Evolutionary conservation across 1,284 basidiomycete genomes (phyloP).

Genomic region (Apiotrichum porosum): DNA sequence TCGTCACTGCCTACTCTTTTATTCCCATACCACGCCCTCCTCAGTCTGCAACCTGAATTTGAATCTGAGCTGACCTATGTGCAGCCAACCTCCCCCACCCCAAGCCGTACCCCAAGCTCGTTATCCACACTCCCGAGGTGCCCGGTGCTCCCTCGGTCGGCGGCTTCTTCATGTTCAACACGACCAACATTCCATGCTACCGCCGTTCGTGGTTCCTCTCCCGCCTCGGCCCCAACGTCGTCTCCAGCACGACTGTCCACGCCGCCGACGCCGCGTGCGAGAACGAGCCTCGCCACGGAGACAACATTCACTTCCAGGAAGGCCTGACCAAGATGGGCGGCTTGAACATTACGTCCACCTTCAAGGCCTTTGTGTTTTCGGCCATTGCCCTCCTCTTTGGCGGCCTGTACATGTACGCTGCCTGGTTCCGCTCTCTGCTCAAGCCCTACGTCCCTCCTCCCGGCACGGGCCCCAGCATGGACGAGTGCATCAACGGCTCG

Average conservation of each 20-base stretch:
- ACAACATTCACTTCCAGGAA: conserved; percentile 69
- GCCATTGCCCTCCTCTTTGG: conserved; percentile 23
- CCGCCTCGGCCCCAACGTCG: conserved; percentile 36
- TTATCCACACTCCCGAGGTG: conserved; percentile 7
- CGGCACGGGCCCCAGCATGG: conserved; percentile 58
- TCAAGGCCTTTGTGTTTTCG: conserved; percentile 16
- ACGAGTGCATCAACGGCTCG: conserved; percentile 53
- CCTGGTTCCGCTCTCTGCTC: conserved; percentile 40
- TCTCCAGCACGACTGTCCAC: too few relatives aligned
- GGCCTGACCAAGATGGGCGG: conserved; percentile 48
- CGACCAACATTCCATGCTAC: conserved; percentile 62
- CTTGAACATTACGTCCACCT: neutral
- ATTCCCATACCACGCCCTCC: too few relatives aligned
- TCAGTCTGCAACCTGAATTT: too few relatives aligned
- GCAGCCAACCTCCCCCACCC: conserved; percentile 1
- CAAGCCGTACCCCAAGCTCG: neutral
- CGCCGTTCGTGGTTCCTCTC: conserved; percentile 73
- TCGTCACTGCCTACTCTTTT: too few relatives aligned
- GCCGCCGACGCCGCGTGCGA: neutral
- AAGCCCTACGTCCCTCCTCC: conserved; percentile 55
- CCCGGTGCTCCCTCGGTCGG: conserved; percentile 46
- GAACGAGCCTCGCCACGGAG: conserved; percentile 54
- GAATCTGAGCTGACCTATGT: neutral
- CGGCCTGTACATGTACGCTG: conserved; percentile 32
- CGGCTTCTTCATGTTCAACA: conserved; percentile 60